A percentile compares a stretch with the other conserved stretches of the same genome.
Conservation (phyloP, 1,139 yeast species). For the Geotrichum siamense region DNA sequence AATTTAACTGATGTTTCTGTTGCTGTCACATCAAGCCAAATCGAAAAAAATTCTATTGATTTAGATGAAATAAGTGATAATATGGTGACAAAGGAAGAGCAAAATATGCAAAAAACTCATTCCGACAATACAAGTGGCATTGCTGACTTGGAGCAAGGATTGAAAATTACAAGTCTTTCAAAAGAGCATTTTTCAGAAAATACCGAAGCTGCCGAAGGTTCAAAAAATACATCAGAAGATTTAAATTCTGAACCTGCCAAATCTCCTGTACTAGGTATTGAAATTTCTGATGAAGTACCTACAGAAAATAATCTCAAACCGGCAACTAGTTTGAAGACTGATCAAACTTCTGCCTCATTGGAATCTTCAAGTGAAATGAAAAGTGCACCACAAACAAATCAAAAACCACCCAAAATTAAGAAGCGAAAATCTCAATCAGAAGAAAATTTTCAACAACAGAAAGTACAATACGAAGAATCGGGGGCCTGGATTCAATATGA, state of each 20-base stretch:
- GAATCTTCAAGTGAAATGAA: neutral
- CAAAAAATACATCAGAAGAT: conserved; percentile 19
- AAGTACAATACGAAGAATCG: conserved; percentile 23
- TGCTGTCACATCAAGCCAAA: neutral
- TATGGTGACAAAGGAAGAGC: neutral
- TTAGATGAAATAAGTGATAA: neutral
- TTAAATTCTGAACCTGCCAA: conserved; percentile 11
- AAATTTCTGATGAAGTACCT: neutral
- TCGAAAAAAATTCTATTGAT: neutral
- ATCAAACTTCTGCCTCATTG: neutral
- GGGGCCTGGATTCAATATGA: conserved; percentile 30
- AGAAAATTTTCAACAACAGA: conserved; percentile 30
- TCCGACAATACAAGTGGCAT: neutral
- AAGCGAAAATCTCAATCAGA: conserved; percentile 17
- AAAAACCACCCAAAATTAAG: neutral
- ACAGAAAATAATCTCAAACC: neutral
- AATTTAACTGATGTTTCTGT: no score
- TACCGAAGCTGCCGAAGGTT: conserved; percentile 20
- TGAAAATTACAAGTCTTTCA: neutral
- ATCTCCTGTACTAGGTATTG: conserved; percentile 6
- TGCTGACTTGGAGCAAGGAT: neutral
- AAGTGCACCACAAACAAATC: neutral
- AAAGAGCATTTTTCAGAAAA: conserved; percentile 13
- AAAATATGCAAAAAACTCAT: neutral
- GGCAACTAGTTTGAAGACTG: neutral